phyloP scores from a whole-genome alignment of 495 filamentous ascomycete species.

The Stereocaulon alpinum region DNA sequence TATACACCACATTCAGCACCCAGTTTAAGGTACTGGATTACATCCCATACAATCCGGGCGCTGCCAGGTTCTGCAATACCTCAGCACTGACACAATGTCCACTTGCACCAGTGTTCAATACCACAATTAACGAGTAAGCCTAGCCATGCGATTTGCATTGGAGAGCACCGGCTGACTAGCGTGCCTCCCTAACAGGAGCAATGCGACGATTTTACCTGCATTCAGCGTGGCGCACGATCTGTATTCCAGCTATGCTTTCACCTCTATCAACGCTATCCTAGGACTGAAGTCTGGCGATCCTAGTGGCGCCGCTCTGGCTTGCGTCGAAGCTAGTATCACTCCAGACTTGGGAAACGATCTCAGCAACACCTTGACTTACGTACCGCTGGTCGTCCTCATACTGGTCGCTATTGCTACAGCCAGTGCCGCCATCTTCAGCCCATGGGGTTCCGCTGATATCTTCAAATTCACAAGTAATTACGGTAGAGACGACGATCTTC shows the following conservation, averaged over 20 bases:
- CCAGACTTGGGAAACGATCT: constrained; percentile 61
- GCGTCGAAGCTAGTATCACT: constrained; percentile 69
- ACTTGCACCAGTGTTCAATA: constrained; percentile 57
- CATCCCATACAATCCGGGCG: constrained; percentile 44
- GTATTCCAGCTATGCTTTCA: constrained; percentile 70
- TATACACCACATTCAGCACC: constrained; percentile 59
- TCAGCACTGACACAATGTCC: constrained; percentile 59
- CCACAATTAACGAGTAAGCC: constrained; percentile 44
- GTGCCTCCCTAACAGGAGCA: constrained; percentile 29
- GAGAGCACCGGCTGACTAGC: background rate
- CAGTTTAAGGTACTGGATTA: constrained; percentile 65
- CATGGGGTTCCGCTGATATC: constrained; percentile 81
- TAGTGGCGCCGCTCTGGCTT: constrained; percentile 54
- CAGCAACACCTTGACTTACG: constrained; percentile 58
- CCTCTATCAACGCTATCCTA: constrained; percentile 63
- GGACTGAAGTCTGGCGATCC: constrained; percentile 63
- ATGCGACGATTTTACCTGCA: constrained; percentile 47
- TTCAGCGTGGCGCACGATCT: constrained; percentile 73
- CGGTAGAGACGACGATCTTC: constrained; percentile 82
- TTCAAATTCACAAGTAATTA: constrained; percentile 96
- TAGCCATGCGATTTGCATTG: background rate
- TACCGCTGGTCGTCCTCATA: constrained; percentile 68
- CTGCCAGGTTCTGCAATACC: constrained; percentile 50
- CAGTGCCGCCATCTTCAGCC: constrained; percentile 76
- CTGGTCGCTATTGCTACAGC: constrained; percentile 73